These are phyloP conservation scores for Raffaelea arxii DNA, from an alignment of 2,329 filamentous ascomycete genomes.

Conservation along the genomic window DNA sequence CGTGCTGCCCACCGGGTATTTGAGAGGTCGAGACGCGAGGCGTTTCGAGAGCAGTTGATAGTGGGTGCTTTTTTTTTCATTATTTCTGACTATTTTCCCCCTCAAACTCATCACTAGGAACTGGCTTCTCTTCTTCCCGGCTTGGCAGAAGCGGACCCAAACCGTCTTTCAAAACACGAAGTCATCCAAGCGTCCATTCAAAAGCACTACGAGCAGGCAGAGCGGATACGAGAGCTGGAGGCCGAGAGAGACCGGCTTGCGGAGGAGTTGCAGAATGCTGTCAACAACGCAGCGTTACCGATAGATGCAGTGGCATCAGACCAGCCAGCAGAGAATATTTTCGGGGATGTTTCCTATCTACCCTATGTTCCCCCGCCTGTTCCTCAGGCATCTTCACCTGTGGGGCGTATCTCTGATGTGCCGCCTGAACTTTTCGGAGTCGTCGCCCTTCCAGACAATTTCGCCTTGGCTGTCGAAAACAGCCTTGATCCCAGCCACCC, in stretches of 20 bases:
- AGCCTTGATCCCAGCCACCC: not conserved
- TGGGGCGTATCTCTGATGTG: too few relatives aligned
- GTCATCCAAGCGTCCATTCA: slow-evolving; percentile 8
- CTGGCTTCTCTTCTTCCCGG: slow-evolving; percentile 4
- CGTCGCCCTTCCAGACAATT: not conserved
- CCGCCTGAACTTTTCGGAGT: not conserved
- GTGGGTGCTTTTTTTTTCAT: not conserved
- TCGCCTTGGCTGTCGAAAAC: not conserved
- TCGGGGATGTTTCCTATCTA: too few relatives aligned
- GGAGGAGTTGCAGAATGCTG: not conserved
- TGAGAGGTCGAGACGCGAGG: slow-evolving; percentile 7
- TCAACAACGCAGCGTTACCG: not conserved
- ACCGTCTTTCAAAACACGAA: slow-evolving; percentile 8
- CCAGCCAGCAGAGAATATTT: not conserved
- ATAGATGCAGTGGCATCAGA: not conserved
- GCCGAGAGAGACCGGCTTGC: not conserved
- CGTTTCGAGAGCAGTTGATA: slow-evolving; percentile 7
- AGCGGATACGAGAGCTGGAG: not conserved
- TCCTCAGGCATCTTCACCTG: too few relatives aligned
- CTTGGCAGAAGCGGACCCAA: slow-evolving; percentile 1
- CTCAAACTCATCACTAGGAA: not conserved
- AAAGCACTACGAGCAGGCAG: slow-evolving; percentile 4
- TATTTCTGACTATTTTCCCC: not conserved
- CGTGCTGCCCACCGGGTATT: slow-evolving; percentile 8
- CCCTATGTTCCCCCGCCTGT: too few relatives aligned